Conservation (phyloP, 2,329 filamentous ascomycete genomes). For the Ceratocystis harringtonii region DNA sequence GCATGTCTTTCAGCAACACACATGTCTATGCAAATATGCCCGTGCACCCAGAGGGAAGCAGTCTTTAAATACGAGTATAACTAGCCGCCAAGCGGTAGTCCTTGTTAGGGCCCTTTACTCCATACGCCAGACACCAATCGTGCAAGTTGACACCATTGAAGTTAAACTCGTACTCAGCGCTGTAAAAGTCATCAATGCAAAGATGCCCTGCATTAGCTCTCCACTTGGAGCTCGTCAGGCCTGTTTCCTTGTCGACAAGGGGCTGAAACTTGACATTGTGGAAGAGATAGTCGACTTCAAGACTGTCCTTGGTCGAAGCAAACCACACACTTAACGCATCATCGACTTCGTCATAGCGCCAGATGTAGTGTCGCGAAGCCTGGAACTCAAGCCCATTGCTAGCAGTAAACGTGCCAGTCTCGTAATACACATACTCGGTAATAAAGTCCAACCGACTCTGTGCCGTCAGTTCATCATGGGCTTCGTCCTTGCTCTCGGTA, state of each 20-base stretch:
- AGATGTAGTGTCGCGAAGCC: slow-evolving; percentile 53
- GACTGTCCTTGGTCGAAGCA: slow-evolving; percentile 45
- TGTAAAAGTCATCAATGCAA: slow-evolving; percentile 57
- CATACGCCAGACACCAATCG: slow-evolving; percentile 47
- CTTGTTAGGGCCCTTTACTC: slow-evolving; percentile 57
- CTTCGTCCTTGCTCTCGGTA: slow-evolving; percentile 1
- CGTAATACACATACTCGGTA: slow-evolving; percentile 51
- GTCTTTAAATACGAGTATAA: slow-evolving; percentile 29
- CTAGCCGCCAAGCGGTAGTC: slow-evolving; percentile 48
- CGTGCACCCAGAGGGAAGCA: not conserved
- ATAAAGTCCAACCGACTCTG: slow-evolving; percentile 23
- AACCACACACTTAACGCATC: slow-evolving; percentile 62
- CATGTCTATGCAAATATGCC: too few species aligned
- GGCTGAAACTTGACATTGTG: slow-evolving; percentile 52
- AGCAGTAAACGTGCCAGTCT: slow-evolving; percentile 50
- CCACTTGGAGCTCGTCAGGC: slow-evolving; percentile 32
- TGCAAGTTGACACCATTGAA: slow-evolving; percentile 42
- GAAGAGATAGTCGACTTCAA: slow-evolving; percentile 56
- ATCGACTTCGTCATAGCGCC: slow-evolving; percentile 47
- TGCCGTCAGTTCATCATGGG: slow-evolving; percentile 20
- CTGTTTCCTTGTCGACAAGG: slow-evolving; percentile 21
- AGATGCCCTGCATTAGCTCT: slow-evolving; percentile 51
- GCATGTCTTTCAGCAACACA: not conserved
- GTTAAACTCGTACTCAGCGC: slow-evolving; percentile 52
- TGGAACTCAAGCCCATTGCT: slow-evolving; percentile 40